phyloP scores from a whole-genome alignment of 2,329 filamentous ascomycete species.

The Epichloe scottii region DNA sequence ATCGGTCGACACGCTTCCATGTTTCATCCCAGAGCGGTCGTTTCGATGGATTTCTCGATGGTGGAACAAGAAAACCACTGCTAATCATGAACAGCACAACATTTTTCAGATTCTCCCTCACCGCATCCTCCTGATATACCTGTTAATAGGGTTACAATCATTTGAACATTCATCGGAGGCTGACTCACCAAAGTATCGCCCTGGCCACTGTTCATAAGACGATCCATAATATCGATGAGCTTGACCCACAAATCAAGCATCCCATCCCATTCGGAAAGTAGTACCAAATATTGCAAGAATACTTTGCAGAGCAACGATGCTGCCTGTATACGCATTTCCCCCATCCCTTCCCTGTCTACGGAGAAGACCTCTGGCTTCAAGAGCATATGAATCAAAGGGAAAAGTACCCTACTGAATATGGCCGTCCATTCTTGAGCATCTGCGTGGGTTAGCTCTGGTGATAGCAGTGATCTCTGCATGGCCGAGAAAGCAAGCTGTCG shows the following conservation, averaged over 20 bases:
- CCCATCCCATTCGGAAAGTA: constrained; percentile 73
- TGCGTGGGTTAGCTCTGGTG: constrained; percentile 68
- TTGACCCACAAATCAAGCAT: constrained; percentile 87
- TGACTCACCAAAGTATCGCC: constrained; percentile 67
- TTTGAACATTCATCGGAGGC: not conserved
- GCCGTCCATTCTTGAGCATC: constrained; percentile 88
- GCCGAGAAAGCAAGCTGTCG: constrained; percentile 78
- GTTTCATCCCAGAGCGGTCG: constrained; percentile 49
- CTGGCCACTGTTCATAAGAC: constrained; percentile 90
- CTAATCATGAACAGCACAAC: constrained; percentile 90
- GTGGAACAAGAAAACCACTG: constrained; percentile 70
- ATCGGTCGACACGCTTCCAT: constrained; percentile 54
- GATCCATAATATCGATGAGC: constrained; percentile 89
- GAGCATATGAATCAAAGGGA: constrained; percentile 76
- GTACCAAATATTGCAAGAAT: constrained; percentile 83
- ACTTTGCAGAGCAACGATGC: constrained; percentile 89
- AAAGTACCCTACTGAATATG: constrained; percentile 88
- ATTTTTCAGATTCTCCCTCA: constrained; percentile 91
- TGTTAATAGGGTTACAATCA: constrained; percentile 7
- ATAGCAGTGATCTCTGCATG: constrained; percentile 75
- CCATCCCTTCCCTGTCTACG: constrained; percentile 84
- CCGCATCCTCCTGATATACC: constrained; percentile 68
- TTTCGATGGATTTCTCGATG: constrained; percentile 41
- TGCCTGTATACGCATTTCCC: constrained; percentile 83
- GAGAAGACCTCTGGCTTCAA: constrained; percentile 93